Conservation (phyloP, 495 filamentous ascomycete genomes). For the Aspergillus incahuasiensis region DNA sequence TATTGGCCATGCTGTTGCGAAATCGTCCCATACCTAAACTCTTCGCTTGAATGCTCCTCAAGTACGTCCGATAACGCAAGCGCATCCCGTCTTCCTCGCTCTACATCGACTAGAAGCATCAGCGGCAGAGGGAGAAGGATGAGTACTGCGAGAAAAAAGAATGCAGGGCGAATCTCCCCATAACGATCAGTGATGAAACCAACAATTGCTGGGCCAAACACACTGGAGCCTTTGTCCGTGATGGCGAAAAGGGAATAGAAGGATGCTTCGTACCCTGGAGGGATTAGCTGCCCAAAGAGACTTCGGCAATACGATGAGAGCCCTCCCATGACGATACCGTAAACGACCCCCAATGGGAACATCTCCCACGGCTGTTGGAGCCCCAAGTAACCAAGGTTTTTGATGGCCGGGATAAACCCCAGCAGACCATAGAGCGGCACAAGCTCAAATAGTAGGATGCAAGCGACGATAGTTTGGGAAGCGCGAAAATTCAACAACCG, state of each 20-base stretch:
- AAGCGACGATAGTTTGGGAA: conserved; percentile 83
- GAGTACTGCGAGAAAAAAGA: conserved; percentile 82
- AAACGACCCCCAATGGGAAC: conserved; percentile 87
- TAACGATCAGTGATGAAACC: conserved; percentile 85
- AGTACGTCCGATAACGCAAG: conserved; percentile 63
- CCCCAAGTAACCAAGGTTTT: conserved; percentile 69
- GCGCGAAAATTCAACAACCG: conserved; percentile 59
- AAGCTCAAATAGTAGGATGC: conserved; percentile 83
- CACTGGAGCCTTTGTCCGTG: conserved; percentile 91
- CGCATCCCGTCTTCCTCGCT: conserved; percentile 77
- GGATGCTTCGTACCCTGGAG: conserved; percentile 88
- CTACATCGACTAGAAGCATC: conserved; percentile 83
- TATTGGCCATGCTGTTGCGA: background rate
- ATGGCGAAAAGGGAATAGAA: conserved; percentile 97
- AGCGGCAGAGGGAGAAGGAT: conserved; percentile 79
- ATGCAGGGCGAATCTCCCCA: conserved; percentile 87
- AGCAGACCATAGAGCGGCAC: conserved; percentile 90
- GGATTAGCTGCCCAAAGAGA: conserved; percentile 87
- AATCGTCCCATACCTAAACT: conserved; percentile 24
- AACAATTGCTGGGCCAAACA: conserved; percentile 93
- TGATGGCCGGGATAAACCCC: conserved; percentile 80
- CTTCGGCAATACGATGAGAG: conserved; percentile 91
- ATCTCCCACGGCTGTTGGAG: conserved; percentile 95
- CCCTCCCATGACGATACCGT: conserved; percentile 89
- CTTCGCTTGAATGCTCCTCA: conserved; percentile 33